Evolutionary conservation across 805 yeast species (phyloP).

Genomic region (Pichia nanzhaoensis): DNA sequence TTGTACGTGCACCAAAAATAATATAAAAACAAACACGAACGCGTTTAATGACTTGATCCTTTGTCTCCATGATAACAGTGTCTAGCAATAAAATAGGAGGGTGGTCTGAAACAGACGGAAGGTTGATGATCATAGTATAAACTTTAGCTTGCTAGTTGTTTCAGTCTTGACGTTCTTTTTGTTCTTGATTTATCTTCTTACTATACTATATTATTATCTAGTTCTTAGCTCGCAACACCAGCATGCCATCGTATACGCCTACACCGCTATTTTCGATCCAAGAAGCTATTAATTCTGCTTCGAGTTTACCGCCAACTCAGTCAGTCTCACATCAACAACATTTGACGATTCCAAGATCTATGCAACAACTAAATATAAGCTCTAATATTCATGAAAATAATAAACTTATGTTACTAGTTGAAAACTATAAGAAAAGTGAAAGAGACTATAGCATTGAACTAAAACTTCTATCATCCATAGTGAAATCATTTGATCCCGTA

Average conservation of each 20-base stretch:
- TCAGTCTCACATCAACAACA: not conserved
- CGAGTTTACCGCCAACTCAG: constrained; percentile 5
- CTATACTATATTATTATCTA: not conserved
- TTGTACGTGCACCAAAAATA: too few species aligned
- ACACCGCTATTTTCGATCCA: constrained; percentile 21
- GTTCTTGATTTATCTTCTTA: too few species aligned
- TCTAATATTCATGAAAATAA: constrained; percentile 1
- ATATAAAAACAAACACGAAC: too few species aligned
- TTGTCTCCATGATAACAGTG: too few species aligned
- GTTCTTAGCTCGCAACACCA: too few species aligned
- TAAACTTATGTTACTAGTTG: constrained; percentile 8
- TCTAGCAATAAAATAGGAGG: too few species aligned
- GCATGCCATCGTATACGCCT: constrained; percentile 13
- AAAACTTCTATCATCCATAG: constrained; percentile 16
- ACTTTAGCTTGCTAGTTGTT: too few species aligned
- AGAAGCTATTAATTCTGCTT: constrained; percentile 14
- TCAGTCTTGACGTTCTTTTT: too few species aligned
- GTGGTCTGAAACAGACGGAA: too few species aligned
- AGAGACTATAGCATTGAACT: constrained; percentile 18
- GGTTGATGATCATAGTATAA: too few species aligned
- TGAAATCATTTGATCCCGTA: constrained; percentile 23
- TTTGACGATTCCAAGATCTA: not conserved
- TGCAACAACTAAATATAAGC: too few species aligned
- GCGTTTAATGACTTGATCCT: too few species aligned
- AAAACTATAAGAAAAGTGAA: constrained; percentile 18